phyloP scores from a whole-genome alignment of 75 land plant species.

The Sequoia sempervirens region DNA sequence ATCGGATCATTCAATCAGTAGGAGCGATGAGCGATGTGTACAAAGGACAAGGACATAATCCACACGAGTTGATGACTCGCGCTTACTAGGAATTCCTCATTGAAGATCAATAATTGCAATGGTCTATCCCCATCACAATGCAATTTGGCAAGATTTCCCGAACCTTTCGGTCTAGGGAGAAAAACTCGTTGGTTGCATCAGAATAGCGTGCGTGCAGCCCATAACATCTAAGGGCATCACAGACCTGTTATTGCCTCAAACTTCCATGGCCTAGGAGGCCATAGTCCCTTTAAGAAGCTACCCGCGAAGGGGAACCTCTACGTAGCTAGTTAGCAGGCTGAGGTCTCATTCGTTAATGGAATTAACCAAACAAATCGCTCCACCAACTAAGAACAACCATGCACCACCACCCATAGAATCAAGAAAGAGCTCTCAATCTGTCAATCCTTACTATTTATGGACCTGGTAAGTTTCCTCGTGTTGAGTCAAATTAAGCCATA shows the following conservation, averaged over 20 bases:
- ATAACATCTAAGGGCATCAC: slow-evolving; percentile 63
- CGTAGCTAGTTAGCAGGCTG: slow-evolving; percentile 85
- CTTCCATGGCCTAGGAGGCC: slow-evolving; percentile 47
- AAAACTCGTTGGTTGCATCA: slow-evolving; percentile 36
- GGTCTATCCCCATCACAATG: no score
- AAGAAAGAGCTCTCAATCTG: no score
- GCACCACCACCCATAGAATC: no score
- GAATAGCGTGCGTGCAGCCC: slow-evolving; percentile 46
- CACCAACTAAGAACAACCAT: slow-evolving; percentile 52
- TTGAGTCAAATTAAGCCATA: no score
- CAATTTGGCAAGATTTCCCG: slow-evolving; percentile 26
- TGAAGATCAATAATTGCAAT: no score
- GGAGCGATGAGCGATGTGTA: no score
- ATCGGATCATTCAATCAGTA: no score
- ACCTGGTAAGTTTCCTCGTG: no score
- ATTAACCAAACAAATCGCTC: slow-evolving; percentile 95
- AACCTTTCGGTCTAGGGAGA: slow-evolving; percentile 23
- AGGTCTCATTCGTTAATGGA: slow-evolving; percentile 95
- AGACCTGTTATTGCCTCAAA: slow-evolving; percentile 82
- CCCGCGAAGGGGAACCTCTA: slow-evolving; percentile 22
- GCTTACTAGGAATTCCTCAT: no score
- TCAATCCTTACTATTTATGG: no score
- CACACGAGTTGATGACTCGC: no score
- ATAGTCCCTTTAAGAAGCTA: slow-evolving; percentile 26
- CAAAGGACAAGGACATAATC: no score